phyloP scores from a whole-genome alignment of 2,329 filamentous ascomycete genomes.

The Hypoxylon sp. region DNA sequence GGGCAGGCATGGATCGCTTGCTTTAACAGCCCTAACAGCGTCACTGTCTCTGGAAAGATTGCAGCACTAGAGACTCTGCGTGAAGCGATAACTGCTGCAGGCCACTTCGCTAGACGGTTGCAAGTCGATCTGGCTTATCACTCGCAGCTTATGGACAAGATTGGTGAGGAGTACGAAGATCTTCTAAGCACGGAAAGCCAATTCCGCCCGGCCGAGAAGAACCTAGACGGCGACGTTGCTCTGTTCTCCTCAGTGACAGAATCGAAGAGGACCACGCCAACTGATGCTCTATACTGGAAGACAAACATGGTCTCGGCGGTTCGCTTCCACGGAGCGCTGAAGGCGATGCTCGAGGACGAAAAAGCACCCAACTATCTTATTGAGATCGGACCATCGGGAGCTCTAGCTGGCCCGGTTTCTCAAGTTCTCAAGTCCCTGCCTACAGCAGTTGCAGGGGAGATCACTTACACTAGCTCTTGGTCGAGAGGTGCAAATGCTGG shows the following conservation, averaged over 20 bases:
- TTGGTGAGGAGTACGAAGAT: conserved; percentile 34
- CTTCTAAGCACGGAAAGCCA: conserved; percentile 14
- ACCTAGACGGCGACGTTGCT: background rate
- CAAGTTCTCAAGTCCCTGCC: conserved; percentile 46
- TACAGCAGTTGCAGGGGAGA: background rate
- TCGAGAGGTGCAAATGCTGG: conserved; percentile 31
- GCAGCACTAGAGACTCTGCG: conserved; percentile 17
- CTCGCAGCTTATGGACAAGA: conserved; percentile 27
- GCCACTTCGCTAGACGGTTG: conserved; percentile 47
- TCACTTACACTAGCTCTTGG: conserved; percentile 16
- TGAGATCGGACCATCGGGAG: conserved; percentile 47
- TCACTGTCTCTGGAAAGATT: conserved; percentile 48
- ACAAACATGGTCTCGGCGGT: conserved; percentile 53
- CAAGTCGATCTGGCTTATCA: conserved; percentile 49
- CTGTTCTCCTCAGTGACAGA: conserved; percentile 43
- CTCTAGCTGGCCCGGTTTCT: conserved; percentile 45
- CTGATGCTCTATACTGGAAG: conserved; percentile 49
- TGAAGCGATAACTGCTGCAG: conserved; percentile 5
- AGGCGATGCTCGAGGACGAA: conserved; percentile 22
- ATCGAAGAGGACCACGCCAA: background rate
- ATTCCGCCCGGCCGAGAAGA: background rate
- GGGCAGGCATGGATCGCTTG: conserved; percentile 45
- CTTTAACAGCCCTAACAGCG: conserved; percentile 50
- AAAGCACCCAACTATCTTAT: conserved; percentile 43
- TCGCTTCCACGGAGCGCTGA: conserved; percentile 45